A percentile compares a stretch with the other conserved stretches of the same genome.
These are phyloP conservation scores for Nothophoma quercina DNA, from an alignment of 2,329 filamentous ascomycete genomes.

Conservation along the genomic window DNA sequence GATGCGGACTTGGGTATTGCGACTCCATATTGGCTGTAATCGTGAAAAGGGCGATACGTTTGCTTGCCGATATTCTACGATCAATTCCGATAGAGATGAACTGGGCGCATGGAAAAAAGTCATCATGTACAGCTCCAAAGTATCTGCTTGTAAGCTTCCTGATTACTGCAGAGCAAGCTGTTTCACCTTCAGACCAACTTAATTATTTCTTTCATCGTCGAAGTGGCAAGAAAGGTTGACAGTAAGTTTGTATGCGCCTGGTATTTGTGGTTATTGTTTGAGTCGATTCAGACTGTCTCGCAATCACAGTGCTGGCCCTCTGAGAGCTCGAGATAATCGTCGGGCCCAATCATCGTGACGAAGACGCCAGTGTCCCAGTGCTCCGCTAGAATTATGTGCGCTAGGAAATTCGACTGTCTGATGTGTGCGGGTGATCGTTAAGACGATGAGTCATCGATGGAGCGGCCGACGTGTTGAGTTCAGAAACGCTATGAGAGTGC, in stretches of 20 bases:
- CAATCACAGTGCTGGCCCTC: too few relatives aligned
- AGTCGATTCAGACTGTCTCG: too few relatives aligned
- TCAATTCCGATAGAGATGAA: background rate
- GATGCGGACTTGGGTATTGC: background rate
- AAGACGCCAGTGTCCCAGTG: too few relatives aligned
- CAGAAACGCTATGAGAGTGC: too few relatives aligned
- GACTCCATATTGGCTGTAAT: background rate
- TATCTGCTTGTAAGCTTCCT: background rate
- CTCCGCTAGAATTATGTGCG: too few relatives aligned
- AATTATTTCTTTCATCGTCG: background rate
- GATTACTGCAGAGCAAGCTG: background rate
- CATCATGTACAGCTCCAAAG: background rate
- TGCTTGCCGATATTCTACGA: background rate
- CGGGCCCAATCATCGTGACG: too few relatives aligned
- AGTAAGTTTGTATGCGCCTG: background rate
- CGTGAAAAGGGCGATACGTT: background rate
- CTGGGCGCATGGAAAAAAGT: background rate
- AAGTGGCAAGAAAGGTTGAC: background rate
- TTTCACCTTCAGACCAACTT: background rate
- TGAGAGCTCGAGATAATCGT: too few relatives aligned
- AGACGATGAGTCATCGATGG: too few relatives aligned
- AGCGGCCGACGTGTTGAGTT: too few relatives aligned
- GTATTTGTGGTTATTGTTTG: background rate
- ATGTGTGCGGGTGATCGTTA: too few relatives aligned
- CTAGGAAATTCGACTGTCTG: too few relatives aligned